phyloP scores from a whole-genome alignment of 495 filamentous ascomycete species.

The Pseudotulostoma volvatum region DNA sequence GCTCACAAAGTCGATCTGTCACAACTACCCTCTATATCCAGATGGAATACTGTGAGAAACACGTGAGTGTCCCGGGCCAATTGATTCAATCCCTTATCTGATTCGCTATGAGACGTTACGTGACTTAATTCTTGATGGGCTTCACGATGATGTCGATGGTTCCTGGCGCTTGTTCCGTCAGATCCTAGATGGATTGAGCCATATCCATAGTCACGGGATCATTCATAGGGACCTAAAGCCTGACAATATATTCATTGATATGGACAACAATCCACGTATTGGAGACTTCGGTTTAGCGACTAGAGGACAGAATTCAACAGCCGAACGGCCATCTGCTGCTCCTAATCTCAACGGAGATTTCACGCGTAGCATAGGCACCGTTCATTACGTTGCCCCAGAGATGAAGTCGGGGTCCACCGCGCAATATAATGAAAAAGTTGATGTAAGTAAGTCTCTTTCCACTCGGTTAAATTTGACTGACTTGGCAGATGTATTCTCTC shows the following conservation, averaged over 20 bases:
- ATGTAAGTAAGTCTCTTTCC: constrained; percentile 41
- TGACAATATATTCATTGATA: constrained; percentile 94
- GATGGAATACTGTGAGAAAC: constrained; percentile 96
- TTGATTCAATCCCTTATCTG: too few relatives aligned
- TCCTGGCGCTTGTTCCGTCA: constrained; percentile 85
- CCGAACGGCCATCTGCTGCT: constrained; percentile 27
- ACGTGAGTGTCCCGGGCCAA: constrained; percentile 38
- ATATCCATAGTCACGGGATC: constrained; percentile 83
- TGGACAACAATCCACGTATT: constrained; percentile 75
- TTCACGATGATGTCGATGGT: constrained; percentile 57
- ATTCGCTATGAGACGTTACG: constrained; percentile 51
- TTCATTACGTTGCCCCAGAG: constrained; percentile 88
- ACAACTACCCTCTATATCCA: constrained; percentile 61
- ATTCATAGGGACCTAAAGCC: constrained; percentile 97
- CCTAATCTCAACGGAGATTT: constrained; percentile 38
- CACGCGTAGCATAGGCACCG: constrained; percentile 86
- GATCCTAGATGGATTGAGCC: constrained; percentile 73
- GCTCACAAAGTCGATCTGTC: constrained; percentile 25
- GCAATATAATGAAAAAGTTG: constrained; percentile 82
- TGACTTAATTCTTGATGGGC: constrained; percentile 66
- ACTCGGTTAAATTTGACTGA: constrained; percentile 5
- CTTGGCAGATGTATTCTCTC: constrained; percentile 71
- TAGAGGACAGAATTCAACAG: constrained; percentile 54
- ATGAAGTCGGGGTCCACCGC: constrained; percentile 53
- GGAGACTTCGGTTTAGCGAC: constrained; percentile 94